These are phyloP conservation scores for Phaeotremella fagi DNA, from an alignment of 768 basidiomycete species.

Conservation along the genomic window DNA sequence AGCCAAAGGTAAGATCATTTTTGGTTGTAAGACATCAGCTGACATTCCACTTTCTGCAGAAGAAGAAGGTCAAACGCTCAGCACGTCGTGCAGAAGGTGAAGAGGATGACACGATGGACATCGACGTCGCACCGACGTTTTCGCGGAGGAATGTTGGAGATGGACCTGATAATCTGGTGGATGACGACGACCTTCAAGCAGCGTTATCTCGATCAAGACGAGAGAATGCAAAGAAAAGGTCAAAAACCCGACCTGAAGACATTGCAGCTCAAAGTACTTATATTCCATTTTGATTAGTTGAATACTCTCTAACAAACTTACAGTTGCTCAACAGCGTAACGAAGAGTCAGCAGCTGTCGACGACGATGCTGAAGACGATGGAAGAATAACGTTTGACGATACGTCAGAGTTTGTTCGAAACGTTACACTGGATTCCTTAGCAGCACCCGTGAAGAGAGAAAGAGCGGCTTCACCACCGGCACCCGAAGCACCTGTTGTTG, in stretches of 20 bases:
- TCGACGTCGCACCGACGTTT: constrained; percentile 68
- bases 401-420: constrained; percentile 92
- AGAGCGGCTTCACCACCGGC: constrained; percentile 49
- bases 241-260: constrained; percentile 76
- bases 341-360: constrained; percentile 52
- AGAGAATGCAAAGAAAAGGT: constrained; percentile 69
- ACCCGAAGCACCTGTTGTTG: constrained; percentile 27
- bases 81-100: constrained; percentile 59
- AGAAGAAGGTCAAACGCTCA: constrained; percentile 79
- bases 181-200: constrained; percentile 96
- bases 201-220: constrained; percentile 80
- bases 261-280: constrained; percentile 67
- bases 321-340: constrained; percentile 36
- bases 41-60: constrained; percentile 52
- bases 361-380: constrained; percentile 51
- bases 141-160: constrained; percentile 59
- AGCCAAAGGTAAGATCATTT: constrained; percentile 63
- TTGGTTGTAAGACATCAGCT: background rate
- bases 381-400: constrained; percentile 78
- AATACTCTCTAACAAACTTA: too few relatives aligned
- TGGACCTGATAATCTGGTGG: constrained; percentile 83
- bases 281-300: too few relatives aligned
- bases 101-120: constrained; percentile 63
- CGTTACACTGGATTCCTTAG: constrained; percentile 40
- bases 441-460: constrained; percentile 42